phyloP scores from a whole-genome alignment of 139 green algal genomes.

The Chlorella ohadii region DNA sequence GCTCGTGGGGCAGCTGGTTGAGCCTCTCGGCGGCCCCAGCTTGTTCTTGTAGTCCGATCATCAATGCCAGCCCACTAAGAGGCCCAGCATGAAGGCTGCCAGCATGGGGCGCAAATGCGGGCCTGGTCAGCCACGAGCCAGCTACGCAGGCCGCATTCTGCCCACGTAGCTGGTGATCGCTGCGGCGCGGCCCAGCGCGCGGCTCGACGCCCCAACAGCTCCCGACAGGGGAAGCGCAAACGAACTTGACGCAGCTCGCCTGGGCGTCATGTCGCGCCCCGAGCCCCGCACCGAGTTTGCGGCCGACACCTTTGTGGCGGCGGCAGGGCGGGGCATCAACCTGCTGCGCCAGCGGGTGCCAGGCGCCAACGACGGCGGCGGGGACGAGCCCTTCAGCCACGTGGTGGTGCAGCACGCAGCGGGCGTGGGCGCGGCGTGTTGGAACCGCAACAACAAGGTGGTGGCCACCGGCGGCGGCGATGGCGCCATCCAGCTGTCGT shows the following conservation, averaged over 20 bases:
- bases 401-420: neutral
- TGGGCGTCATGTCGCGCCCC: neutral
- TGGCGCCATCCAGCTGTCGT: slow-evolving; percentile 36
- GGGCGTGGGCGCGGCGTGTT: neutral
- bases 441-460: slow-evolving; percentile 60
- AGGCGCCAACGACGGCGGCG: neutral
- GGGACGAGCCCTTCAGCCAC: neutral
- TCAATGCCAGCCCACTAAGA: too few relatives aligned
- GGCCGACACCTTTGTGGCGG: slow-evolving; percentile 1
- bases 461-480: slow-evolving; percentile 35
- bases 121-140: too few relatives aligned
- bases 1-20: too few relatives aligned
- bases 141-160: too few relatives aligned
- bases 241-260: neutral
- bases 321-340: neutral
- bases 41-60: too few relatives aligned
- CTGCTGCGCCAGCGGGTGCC: slow-evolving; percentile 10
- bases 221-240: neutral
- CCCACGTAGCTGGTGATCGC: too few relatives aligned
- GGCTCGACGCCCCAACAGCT: too few relatives aligned
- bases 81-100: too few relatives aligned
- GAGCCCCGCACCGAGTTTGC: neutral
- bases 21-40: too few relatives aligned
- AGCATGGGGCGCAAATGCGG: too few relatives aligned
- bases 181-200: too few relatives aligned